A percentile compares a stretch with the other conserved stretches of the same genome.
Conservation (phyloP, 1,284 basidiomycete species). For the Trichosporon coremiiforme region DNA sequence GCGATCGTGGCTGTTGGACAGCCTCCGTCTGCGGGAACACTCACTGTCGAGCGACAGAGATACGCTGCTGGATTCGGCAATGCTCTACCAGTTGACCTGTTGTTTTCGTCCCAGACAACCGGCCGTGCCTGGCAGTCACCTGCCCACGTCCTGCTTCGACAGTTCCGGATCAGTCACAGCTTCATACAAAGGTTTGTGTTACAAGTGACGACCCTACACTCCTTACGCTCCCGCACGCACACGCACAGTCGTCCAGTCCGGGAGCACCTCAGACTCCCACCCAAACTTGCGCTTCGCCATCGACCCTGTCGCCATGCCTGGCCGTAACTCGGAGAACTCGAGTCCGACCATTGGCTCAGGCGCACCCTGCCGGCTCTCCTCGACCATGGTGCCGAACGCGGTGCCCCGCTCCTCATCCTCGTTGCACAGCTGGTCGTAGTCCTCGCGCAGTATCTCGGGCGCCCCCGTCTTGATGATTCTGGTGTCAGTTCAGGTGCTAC, state of each 20-base stretch:
- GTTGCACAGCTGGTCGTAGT: conserved; percentile 60
- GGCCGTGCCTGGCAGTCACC: neutral
- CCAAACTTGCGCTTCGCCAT: conserved; percentile 39
- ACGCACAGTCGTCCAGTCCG: conserved; percentile 72
- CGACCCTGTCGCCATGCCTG: conserved; percentile 40
- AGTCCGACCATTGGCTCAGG: conserved; percentile 40
- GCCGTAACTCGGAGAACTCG: conserved; percentile 54
- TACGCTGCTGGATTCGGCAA: neutral
- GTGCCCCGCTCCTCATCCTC: conserved; percentile 37
- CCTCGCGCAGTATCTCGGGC: conserved; percentile 74
- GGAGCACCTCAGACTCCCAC: conserved; percentile 59
- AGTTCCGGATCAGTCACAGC: neutral
- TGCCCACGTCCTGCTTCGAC: neutral
- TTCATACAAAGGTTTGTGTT: conserved; percentile 16
- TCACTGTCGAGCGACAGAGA: neutral
- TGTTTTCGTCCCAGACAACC: too few relatives aligned
- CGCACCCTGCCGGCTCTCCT: conserved; percentile 55
- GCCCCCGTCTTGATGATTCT: conserved; percentile 80
- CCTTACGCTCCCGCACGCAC: conserved; percentile 23
- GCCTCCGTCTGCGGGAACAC: neutral
- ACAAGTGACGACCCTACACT: conserved; percentile 2
- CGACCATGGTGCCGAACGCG: conserved; percentile 47
- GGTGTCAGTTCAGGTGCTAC: conserved; percentile 28
- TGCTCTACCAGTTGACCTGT: neutral
- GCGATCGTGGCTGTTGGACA: neutral